Base-by-base conservation (phyloP, 441 rosid genomes). In the Lepidium campestre region DNA sequence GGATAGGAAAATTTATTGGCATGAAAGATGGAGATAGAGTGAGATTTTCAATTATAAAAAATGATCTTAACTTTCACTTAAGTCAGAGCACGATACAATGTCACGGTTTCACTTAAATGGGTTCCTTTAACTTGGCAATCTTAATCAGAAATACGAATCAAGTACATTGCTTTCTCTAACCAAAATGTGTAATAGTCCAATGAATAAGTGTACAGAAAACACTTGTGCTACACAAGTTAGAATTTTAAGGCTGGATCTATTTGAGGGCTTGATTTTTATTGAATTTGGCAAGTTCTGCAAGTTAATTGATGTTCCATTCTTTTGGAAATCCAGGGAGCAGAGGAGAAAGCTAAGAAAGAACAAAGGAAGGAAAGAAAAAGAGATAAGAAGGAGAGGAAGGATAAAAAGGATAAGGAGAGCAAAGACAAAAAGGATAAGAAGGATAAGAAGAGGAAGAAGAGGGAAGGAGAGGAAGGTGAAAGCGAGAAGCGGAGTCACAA, bases 341-440 rank as follows among this genome's bases (percentile, higher is more conserved):
- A 73, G 37, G 77, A 83, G 70, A 77, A 79, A 73, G 81, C 75
- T 71, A 45, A 67, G 79, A 75, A 68, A 77, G 75, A 81, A 74
- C 57, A 44, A 48, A 75, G 56, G 62, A 73, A 66, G 68, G 80
- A 66, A 27, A 75, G 74, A 29, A 69, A 75, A 70, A 65, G 75
- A 62, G 68, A 80, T 45, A 81, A 82, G 65, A 83, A 79, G 67
- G 68, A 78, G 7, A 78, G 77, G 42, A 82, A 79, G 25, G 63
- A 75, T 18, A 79, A 63, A 52, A 79, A 76, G 57, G 75, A 78
- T 34, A 75, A 49, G 40, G 66, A 77, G 49, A n/a, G n/a, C n/a
- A n/a, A n/a, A n/a, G 78, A 68, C 41, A 67, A 20, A 54, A 68
- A 60, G 54, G 76, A 77, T 47, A 56, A 65, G 70, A 69, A 69